These are phyloP conservation scores for Thermothelomyces thermophilus DNA, from an alignment of 2,329 filamentous ascomycete genomes.

Conservation along the genomic window DNA sequence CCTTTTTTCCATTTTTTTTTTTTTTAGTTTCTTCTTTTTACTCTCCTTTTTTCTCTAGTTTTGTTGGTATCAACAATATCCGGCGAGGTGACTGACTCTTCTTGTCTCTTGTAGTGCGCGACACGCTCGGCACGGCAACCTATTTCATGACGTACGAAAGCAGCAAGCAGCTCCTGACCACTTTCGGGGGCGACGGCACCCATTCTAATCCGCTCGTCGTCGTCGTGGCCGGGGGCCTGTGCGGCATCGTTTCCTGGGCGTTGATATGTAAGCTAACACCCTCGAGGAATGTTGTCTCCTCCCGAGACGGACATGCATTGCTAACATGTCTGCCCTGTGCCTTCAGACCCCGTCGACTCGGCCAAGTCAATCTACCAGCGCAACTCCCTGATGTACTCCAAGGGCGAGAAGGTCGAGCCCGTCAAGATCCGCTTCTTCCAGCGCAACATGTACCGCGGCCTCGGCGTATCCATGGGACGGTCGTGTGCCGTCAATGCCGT, in stretches of 20 bases:
- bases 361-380: conserved; percentile 83
- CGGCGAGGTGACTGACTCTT: background rate
- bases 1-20: background rate
- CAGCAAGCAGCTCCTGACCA: conserved; percentile 73
- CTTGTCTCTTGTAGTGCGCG: conserved; percentile 53
- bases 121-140: conserved; percentile 75
- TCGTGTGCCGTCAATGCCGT: conserved; percentile 81
- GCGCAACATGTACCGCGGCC: conserved; percentile 71
- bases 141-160: conserved; percentile 90
- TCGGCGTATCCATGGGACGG: conserved; percentile 76
- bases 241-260: conserved; percentile 79
- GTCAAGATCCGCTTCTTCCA: conserved; percentile 75
- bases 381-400: conserved; percentile 65
- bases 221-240: conserved; percentile 69
- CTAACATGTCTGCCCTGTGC: background rate
- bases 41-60: background rate
- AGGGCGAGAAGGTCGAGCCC: conserved; percentile 56
- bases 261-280: conserved; percentile 54
- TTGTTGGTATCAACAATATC: no score
- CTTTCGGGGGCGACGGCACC: conserved; percentile 61
- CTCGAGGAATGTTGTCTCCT: no score
- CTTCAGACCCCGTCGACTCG: conserved; percentile 65
- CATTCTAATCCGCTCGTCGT: conserved; percentile 77
- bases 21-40: background rate
- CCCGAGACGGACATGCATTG: no score